Percentiles rank a stretch among this genome's conserved stretches.
Conservation (phyloP, 2,329 filamentous ascomycete genomes). For the Penicillium frequentans region DNA sequence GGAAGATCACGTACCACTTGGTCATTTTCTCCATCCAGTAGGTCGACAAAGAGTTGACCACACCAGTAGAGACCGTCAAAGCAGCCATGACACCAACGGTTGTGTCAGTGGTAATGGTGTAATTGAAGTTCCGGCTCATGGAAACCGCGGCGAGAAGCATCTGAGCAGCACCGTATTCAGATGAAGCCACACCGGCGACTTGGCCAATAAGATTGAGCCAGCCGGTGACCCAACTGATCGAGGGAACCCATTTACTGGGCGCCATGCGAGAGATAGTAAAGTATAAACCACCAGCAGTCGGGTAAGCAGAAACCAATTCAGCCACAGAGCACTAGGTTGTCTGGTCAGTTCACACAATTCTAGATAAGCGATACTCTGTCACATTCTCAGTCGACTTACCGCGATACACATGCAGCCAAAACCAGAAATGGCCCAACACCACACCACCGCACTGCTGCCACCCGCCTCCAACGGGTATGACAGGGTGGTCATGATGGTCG, state of each 20-base stretch:
- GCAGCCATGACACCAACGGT: slow-evolving; percentile 58
- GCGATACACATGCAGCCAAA: slow-evolving; percentile 58
- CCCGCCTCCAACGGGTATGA: slow-evolving; percentile 55
- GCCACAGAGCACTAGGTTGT: slow-evolving; percentile 46
- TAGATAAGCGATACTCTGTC: background rate
- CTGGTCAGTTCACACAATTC: background rate
- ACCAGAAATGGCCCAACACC: slow-evolving; percentile 61
- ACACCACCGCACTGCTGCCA: slow-evolving; percentile 55
- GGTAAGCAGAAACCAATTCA: slow-evolving; percentile 59
- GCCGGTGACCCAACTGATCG: slow-evolving; percentile 51
- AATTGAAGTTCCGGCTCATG: slow-evolving; percentile 51
- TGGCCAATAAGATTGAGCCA: slow-evolving; percentile 57
- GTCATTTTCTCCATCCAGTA: slow-evolving; percentile 61
- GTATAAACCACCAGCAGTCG: slow-evolving; percentile 57
- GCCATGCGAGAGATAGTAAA: slow-evolving; percentile 58
- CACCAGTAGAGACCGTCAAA: slow-evolving; percentile 52
- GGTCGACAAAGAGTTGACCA: slow-evolving; percentile 58
- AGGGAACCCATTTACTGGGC: slow-evolving; percentile 49
- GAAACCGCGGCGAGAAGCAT: slow-evolving; percentile 58
- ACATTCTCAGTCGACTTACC: slow-evolving; percentile 6
- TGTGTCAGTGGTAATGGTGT: slow-evolving; percentile 47
- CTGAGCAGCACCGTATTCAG: slow-evolving; percentile 58
- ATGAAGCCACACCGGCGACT: slow-evolving; percentile 56
- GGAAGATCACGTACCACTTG: slow-evolving; percentile 59
- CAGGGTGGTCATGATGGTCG: slow-evolving; percentile 58